Evolutionary conservation across 768 basidiomycete genomes (phyloP), one percentile per base, ranked within the genome.

Genomic region (Boletus fagicola): DNA sequence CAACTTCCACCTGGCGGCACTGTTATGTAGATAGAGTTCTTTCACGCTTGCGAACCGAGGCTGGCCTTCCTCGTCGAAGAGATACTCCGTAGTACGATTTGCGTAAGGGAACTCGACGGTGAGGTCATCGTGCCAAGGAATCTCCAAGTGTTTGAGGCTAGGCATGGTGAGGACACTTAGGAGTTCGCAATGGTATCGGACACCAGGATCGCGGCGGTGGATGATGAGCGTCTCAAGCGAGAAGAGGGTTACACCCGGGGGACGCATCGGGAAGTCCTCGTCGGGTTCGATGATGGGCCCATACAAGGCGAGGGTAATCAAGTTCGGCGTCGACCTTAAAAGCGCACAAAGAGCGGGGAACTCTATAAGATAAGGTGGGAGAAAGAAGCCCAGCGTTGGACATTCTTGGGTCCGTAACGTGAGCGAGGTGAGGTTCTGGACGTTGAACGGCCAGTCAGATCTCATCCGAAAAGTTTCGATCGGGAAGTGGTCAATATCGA

Each of bases 61-160:
- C 12, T 20, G 33, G 35, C 63, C 55, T n/a, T 58, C 35, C 2
- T 3, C 53, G 15, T 63, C 20, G 10, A 62, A 57, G n/a, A 65
- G 47, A 45, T 58, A 68, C 15, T 46, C 16, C 5, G 56, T 35
- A 4, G 45, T 40, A 2, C 38, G 63, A 35, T 68, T 35, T 5
- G 12, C 26, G 16, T 31, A 16, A 16, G 53, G 40, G n/a, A 43
- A 20, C 56, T 58, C 60, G 2, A 55, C 51, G 2, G 49, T 26
- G 38, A 68, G 59, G 33, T 60, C 58, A 2, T 66, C 59, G 18
- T 61, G 58, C 63, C 60, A 66, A 3, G 55, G 63, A 26, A 65
- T 57, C 38, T 62, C 63, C 28, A 66, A 58, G 26, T 15, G 54
- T 43, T 47, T 55, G 28, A 63, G 58, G 24, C 13, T 35, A 7